Percentiles rank a stretch among this genome's conserved stretches.
These are phyloP conservation scores for Somion occarium DNA, from an alignment of 1,284 basidiomycete species.

Conservation along the genomic window DNA sequence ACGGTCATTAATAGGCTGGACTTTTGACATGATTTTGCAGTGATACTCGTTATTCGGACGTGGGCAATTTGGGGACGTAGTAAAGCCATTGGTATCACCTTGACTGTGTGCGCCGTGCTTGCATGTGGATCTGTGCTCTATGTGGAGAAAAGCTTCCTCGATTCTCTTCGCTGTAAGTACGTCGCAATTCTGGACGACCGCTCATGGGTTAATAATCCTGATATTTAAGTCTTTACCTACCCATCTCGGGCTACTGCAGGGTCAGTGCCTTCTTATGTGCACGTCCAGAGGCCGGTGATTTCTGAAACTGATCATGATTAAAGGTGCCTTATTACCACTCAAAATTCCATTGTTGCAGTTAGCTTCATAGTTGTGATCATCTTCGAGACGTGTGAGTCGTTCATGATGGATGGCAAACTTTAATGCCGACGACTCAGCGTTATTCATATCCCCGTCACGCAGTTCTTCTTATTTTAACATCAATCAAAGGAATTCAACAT, in stretches of 20 bases:
- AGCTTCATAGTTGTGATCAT: constrained; percentile 5
- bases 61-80: constrained; percentile 10
- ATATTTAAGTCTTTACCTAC: neutral
- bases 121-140: neutral
- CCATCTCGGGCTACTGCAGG: constrained; percentile 4
- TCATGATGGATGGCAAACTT: neutral
- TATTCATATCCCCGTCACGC: neutral
- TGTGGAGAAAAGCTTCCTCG: constrained; percentile 2
- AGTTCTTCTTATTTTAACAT: constrained; percentile 1
- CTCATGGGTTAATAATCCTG: neutral
- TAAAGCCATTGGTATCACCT: neutral
- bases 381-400: constrained; percentile 4
- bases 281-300: too few relatives aligned
- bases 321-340: constrained; percentile 1
- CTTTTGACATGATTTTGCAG: neutral
- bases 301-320: too few relatives aligned
- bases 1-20: neutral
- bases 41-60: constrained; percentile 5
- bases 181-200: neutral
- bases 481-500: constrained; percentile 9
- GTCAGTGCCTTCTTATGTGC: too few relatives aligned
- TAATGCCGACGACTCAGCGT: neutral
- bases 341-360: constrained; percentile 3
- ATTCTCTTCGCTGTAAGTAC: constrained; percentile 2
- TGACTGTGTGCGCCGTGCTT: neutral